Base-by-base conservation (phyloP, 192 early-diverging fungal genomes). In the Gonapodya prolifera region DNA sequence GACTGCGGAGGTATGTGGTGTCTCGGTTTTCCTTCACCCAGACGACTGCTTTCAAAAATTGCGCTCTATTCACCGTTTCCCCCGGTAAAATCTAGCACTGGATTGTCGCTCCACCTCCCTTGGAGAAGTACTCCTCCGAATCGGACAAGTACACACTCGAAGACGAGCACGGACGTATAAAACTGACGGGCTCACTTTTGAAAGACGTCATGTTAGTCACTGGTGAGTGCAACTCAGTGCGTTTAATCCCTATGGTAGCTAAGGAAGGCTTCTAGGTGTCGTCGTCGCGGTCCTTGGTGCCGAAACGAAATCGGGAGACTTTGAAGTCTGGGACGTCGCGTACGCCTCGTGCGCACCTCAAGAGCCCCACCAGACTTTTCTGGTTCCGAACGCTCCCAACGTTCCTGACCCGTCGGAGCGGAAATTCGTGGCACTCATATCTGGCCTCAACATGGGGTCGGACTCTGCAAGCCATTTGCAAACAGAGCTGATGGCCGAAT, bases 101-200 rank as follows among this genome's bases (percentile, higher is more conserved):
- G 85, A 84, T 92, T 2, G 78, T 87, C 0, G 85, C 87, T 1
- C 88, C 92, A 2, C 83, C 86, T 2, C 83, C 88, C 45, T 81
- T 87, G n/a, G 79, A 78, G 75, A 92, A 89, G 78, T 98, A 96
- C 83, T 82, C 83, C 2, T 86, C 83, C 23, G 91, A 87, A 0
- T 80, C 82, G 0, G 92, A 94, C 77, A 81, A 79, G 23, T 80
- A 92, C 29, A 83, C 86, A 30, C 79, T 98, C 69, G 97, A 98
- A 81, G 97, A 98, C 82, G 96, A 98, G 78, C 96, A 94, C 1
- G 96, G 96, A 16, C 86, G 97, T 33, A 86, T 98, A 18, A 86
- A 86, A 34, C 83, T 98, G 23, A 84, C 83, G 23, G 96, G 96
- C 16, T 36, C 79, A 0, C 77, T 83, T 33, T 34, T 97, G 18